These are phyloP conservation scores for Fagopyrum homotropicum DNA, from an alignment of 148 eudicot species.

Conservation along the genomic window DNA sequence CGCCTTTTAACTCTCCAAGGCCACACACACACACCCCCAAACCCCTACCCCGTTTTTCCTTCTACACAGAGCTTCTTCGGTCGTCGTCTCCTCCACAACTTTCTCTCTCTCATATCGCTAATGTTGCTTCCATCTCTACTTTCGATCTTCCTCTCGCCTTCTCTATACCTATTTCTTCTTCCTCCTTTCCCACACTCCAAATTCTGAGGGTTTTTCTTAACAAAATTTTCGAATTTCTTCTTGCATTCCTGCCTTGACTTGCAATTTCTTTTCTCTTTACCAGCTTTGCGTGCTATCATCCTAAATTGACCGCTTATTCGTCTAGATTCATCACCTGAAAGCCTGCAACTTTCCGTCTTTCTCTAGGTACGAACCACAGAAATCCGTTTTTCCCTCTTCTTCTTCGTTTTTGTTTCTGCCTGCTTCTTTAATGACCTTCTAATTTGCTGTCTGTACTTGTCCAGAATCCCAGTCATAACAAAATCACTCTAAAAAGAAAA, in stretches of 20 bases:
- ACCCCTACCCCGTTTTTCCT: neutral
- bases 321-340: neutral
- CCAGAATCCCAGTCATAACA: neutral
- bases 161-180: neutral
- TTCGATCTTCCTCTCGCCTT: neutral
- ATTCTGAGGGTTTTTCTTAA: slow-evolving; percentile 2
- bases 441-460: neutral
- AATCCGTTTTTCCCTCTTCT: neutral
- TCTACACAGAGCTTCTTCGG: neutral
- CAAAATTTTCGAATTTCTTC: neutral
- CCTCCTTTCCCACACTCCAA: neutral
- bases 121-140: neutral
- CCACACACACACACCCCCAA: neutral
- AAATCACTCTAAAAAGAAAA: neutral
- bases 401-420: slow-evolving; percentile 10
- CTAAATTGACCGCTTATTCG: slow-evolving; percentile 1
- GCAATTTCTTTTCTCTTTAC: slow-evolving; percentile 4
- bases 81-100: neutral
- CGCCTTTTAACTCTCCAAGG: slow-evolving; percentile 1
- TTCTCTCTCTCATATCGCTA: neutral
- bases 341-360: neutral
- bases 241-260: neutral
- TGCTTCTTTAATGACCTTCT: neutral
- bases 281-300: slow-evolving; percentile 1
- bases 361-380: slow-evolving; percentile 7